phyloP scores from a whole-genome alignment of 2,329 filamentous ascomycete species.

The Pseudomassariella vexata region DNA sequence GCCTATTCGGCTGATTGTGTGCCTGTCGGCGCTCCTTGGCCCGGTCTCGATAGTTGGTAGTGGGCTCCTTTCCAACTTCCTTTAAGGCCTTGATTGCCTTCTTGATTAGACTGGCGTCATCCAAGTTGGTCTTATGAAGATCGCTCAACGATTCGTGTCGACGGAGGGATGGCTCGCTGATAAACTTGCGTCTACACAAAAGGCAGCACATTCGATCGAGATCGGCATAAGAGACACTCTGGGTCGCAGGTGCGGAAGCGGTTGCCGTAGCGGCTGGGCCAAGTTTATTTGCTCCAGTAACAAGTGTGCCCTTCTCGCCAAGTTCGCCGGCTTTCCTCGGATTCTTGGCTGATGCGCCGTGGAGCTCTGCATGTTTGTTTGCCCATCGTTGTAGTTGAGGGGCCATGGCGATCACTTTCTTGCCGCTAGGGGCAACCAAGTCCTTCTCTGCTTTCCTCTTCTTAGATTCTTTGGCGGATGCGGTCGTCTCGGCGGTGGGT shows the following conservation, averaged over 20 bases:
- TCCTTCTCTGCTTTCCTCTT: conserved; percentile 44
- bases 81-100: conserved; percentile 24
- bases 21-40: conserved; percentile 61
- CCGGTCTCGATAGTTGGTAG: conserved; percentile 53
- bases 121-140: conserved; percentile 31
- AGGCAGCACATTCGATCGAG: conserved; percentile 37
- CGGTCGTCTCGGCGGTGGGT: conserved; percentile 22
- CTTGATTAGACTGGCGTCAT: conserved; percentile 19
- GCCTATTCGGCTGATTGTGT: conserved; percentile 56
- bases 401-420: conserved; percentile 50
- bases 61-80: conserved; percentile 26
- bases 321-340: conserved; percentile 21
- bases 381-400: conserved; percentile 68
- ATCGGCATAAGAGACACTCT: conserved; percentile 55
- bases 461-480: conserved; percentile 25
- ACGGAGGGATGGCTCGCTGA: conserved; percentile 30
- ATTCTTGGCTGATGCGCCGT: conserved; percentile 41
- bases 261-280: conserved; percentile 10
- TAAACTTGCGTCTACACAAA: conserved; percentile 36
- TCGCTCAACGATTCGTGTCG: conserved; percentile 39
- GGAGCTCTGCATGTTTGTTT: conserved; percentile 62
- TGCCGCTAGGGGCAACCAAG: conserved; percentile 24
- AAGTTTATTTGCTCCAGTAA: conserved; percentile 18
- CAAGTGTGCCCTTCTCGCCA: conserved; percentile 22
- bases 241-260: conserved; percentile 21